phyloP scores from a whole-genome alignment of 2,329 filamentous ascomycete species.

The Phaeosphaeria sp. region DNA sequence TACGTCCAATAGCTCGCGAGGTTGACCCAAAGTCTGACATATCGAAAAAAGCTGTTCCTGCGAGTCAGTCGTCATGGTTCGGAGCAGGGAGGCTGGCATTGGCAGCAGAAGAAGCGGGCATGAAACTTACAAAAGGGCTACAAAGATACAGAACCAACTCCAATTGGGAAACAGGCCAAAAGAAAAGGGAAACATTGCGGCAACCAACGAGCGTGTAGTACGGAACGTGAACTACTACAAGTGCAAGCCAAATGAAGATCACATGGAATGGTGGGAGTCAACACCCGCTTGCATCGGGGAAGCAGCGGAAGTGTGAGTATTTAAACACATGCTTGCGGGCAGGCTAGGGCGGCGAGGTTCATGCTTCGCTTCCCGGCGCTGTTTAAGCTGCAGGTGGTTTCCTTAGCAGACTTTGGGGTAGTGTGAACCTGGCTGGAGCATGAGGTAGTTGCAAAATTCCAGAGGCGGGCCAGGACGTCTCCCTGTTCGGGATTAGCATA shows the following conservation, averaged over 20 bases:
- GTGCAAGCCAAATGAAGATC: constrained; percentile 46
- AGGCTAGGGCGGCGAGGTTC: constrained; percentile 45
- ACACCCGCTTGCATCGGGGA: constrained; percentile 48
- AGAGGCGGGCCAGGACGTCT: constrained; percentile 37
- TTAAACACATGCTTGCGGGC: constrained; percentile 49
- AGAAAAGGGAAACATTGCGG: constrained; percentile 48
- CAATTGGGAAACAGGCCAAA: constrained; percentile 46
- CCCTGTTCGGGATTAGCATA: constrained; percentile 38
- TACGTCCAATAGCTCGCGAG: constrained; percentile 79
- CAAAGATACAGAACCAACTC: constrained; percentile 49
- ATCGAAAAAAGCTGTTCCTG: constrained; percentile 76
- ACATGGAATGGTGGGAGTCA: constrained; percentile 49
- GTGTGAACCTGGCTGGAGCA: constrained; percentile 49
- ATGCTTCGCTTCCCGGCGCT: constrained; percentile 49
- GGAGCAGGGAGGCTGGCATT: constrained; percentile 10
- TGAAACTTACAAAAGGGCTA: constrained; percentile 43
- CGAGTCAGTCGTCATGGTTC: constrained; percentile 29
- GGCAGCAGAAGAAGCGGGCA: constrained; percentile 1
- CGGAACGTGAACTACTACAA: constrained; percentile 42
- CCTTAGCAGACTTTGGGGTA: constrained; percentile 51
- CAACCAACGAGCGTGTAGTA: constrained; percentile 47
- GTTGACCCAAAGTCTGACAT: constrained; percentile 84
- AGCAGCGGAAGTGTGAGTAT: constrained; percentile 48
- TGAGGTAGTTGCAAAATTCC: constrained; percentile 48
- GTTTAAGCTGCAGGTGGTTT: constrained; percentile 49